Base-by-base conservation (phyloP, 495 filamentous ascomycete species). In the Rostrohypoxylon terebratum region DNA sequence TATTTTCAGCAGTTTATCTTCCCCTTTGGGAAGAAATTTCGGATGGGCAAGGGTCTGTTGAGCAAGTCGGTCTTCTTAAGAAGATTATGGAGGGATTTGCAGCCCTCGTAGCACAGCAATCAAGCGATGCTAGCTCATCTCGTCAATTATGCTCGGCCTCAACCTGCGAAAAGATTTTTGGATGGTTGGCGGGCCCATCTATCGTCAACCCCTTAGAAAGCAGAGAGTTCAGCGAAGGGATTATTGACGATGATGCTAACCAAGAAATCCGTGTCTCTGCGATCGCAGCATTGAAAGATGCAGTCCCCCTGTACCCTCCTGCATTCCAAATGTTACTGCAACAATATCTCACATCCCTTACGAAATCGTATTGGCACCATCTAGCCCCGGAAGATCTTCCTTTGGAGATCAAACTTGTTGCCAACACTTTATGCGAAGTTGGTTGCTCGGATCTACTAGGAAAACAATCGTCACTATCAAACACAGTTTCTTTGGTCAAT, bases 1-100 rank as follows among this genome's bases (percentile, higher is more conserved):
- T 84, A 42, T 83, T 83, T 47, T 68, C 77, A 53, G 77, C 83
- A 25, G 62, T 83, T 1, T 83, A 83, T 59, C 66, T 81, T 0
- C 79, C 78, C 14, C 68, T 80, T 14, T 84, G 82, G 83, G 73
- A 78, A 1, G 72, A 76, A 13, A 76, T 70, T 31, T 66, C 64
- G 11, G 50, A 40, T 18, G 67, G 60, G 51, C 72, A 75, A 14
- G 60, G 69, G 10, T 71, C 68, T 23, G 63, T 72, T 10, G 78
- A 80, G 23, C 69, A 77, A 36, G 66, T 69, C 2, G 75, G 75
- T 4, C 51, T 82, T 9, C 73, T 83, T 4, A 81, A 80, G 48
- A 78, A 83, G 53, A 72, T 79, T 1, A 71, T 79, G 53, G 73
- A 82, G 57, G 83, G 83, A 36, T 68, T 84, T 40, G 79, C 80